A percentile compares a stretch with the other conserved stretches of the same genome.
phyloP scores from a whole-genome alignment of 1,139 yeast species.

The Blastobotrys raffinosifermentans region DNA sequence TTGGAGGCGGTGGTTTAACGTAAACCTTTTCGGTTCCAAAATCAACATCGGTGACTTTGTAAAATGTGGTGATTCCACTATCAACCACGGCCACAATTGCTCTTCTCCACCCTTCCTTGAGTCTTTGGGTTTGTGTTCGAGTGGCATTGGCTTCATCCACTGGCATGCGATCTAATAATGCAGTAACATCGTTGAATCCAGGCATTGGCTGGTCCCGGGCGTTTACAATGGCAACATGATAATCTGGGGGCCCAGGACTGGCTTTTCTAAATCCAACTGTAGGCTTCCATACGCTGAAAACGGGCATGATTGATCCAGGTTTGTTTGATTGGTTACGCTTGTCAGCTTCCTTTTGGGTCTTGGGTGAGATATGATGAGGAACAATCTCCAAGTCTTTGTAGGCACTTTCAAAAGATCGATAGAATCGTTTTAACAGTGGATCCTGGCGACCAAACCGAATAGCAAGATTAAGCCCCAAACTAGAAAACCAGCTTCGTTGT shows the following conservation, averaged over 20 bases:
- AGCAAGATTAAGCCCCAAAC: background rate
- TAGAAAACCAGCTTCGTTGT: no score
- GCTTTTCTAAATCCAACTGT: slow-evolving; percentile 60
- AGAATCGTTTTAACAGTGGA: background rate
- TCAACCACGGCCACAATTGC: slow-evolving; percentile 63
- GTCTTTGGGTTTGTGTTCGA: slow-evolving; percentile 31
- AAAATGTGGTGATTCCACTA: slow-evolving; percentile 65
- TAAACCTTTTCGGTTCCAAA: slow-evolving; percentile 41
- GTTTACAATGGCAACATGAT: slow-evolving; percentile 57
- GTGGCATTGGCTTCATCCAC: slow-evolving; percentile 21
- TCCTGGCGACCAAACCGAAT: background rate
- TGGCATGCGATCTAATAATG: slow-evolving; percentile 29
- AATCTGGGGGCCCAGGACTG: slow-evolving; percentile 68
- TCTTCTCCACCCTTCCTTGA: slow-evolving; percentile 45
- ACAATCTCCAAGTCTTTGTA: slow-evolving; percentile 21
- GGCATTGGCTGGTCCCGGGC: slow-evolving; percentile 52
- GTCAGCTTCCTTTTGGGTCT: no score
- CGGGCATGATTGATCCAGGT: background rate
- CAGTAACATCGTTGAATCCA: slow-evolving; percentile 33
- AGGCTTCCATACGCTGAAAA: slow-evolving; percentile 83
- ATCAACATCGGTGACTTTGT: slow-evolving; percentile 52
- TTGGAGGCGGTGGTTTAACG: slow-evolving; percentile 4
- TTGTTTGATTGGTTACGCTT: background rate
- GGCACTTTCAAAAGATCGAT: slow-evolving; percentile 13
- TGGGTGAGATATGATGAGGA: slow-evolving; percentile 21